Base-by-base conservation (phyloP, 108 stramenopile genomes). In the Nannochloropsis salina region DNA sequence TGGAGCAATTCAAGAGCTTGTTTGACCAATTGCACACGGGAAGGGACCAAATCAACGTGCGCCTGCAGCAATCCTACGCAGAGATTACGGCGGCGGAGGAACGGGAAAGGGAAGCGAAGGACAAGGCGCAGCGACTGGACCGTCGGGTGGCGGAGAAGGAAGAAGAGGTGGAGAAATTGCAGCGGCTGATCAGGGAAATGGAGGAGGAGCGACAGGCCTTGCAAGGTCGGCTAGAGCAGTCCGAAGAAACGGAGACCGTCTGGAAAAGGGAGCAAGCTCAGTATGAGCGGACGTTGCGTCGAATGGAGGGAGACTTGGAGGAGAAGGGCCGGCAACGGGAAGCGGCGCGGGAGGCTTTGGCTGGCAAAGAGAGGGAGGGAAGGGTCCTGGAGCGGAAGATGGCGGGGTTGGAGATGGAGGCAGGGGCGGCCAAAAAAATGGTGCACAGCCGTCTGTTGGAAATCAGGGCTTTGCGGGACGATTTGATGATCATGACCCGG, bases 361-460 rank as follows among this genome's bases (percentile, higher is more conserved):
- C 61, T 4, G 61, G 4, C 20, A 74, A n/a, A n/a, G 61, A 74
- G 61, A 74, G 61, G 61, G 61, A 74, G 61, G 61, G 61, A n/a
- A 74, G 61, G 6, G 3, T 2, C 5, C 15, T 74, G 61, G 20
- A 74, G n/a, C 61, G 61, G 3, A 15, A n/a, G 61, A 74, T 74
- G 61, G 61, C 15, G 61, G 61, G 61, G 61, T 15, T 74, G 61
- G 61, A n/a, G 61, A n/a, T 74, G 15, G 61, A 74, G 61, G 61
- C 61, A n/a, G 6, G 61, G 61, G 61, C 15, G 61, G 61, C 61
- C 20, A 74, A 74, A 6, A 74, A 74, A n/a, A 74, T 74, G 61
- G 61, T 74, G 61, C 61, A 74, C 61, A 74, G 61, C 61, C 61
- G 61, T n/a, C n/a, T 74, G 61, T 74, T 74, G 61, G 61, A 74